Percentiles rank a stretch among this genome's conserved stretches.
These are phyloP conservation scores for Diaporthe ampelina DNA, from an alignment of 2,329 filamentous ascomycete species.

Conservation along the genomic window DNA sequence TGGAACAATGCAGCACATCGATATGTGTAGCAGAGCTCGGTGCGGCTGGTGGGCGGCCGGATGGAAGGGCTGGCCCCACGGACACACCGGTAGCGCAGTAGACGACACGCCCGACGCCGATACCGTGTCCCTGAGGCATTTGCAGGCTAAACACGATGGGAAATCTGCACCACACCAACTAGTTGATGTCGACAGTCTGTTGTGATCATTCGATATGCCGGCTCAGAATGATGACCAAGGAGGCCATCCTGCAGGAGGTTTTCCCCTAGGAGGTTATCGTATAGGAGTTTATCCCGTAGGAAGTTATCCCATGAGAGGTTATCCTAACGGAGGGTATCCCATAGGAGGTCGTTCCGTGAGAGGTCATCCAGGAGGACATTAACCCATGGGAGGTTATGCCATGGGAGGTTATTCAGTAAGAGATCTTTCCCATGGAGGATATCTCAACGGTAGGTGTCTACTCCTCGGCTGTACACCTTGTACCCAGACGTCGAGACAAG, in stretches of 20 bases:
- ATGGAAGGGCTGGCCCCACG: constrained; percentile 37
- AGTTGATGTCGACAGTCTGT: no score
- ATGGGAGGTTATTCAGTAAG: no score
- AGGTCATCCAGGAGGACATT: not conserved
- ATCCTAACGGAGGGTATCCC: not conserved
- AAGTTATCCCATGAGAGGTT: not conserved
- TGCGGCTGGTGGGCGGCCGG: constrained; percentile 34
- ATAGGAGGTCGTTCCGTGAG: not conserved
- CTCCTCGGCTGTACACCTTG: not conserved
- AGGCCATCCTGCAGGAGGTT: not conserved
- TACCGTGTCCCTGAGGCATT: constrained; percentile 28
- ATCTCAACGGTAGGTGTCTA: not conserved
- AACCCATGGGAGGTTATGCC: not conserved
- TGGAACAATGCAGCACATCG: not conserved
- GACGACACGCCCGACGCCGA: constrained; percentile 12
- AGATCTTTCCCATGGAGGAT: not conserved
- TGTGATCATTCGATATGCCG: not conserved
- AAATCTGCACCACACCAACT: not conserved
- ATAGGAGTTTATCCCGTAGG: not conserved
- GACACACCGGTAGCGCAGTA: constrained; percentile 33
- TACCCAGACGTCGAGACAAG: not conserved
- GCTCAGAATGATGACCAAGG: not conserved
- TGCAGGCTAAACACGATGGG: not conserved
- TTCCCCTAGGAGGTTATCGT: not conserved
- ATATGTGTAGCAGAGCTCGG: not conserved